Evolutionary conservation across 768 basidiomycete genomes (phyloP).

Genomic region (Crassisporium funariophilum): DNA sequence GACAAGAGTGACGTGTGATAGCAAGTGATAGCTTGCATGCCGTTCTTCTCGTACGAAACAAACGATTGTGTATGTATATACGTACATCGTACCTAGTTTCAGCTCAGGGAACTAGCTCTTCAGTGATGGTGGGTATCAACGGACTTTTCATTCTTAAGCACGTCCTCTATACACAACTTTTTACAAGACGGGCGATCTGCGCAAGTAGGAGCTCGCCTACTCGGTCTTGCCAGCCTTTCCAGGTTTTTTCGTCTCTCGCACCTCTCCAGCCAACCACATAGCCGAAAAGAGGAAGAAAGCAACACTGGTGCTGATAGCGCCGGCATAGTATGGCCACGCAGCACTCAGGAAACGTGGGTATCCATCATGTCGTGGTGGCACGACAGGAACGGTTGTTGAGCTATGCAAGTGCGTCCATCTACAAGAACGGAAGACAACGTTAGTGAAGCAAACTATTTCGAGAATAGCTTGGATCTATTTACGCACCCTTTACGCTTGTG

Average conservation of each 20-base stretch:
- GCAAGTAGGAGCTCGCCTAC: too few species aligned
- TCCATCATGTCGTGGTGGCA: constrained; percentile 92
- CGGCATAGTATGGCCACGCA: constrained; percentile 94
- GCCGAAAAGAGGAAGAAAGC: constrained; percentile 87
- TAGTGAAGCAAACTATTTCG: constrained; percentile 1
- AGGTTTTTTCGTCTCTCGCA: constrained; percentile 53
- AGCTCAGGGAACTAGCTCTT: too few species aligned
- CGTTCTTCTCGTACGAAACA: too few species aligned
- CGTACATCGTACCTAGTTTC: too few species aligned
- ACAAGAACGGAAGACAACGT: constrained; percentile 4
- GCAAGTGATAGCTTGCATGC: too few species aligned
- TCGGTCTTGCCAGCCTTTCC: constrained; percentile 45
- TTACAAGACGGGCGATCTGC: too few species aligned
- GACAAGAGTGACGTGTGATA: too few species aligned
- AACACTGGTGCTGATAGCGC: constrained; percentile 85
- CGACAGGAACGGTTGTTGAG: constrained; percentile 79
- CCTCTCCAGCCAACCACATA: constrained; percentile 86
- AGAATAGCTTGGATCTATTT: constrained; percentile 4
- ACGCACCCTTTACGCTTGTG: constrained; percentile 86
- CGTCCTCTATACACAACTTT: too few species aligned
- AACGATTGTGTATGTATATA: too few species aligned
- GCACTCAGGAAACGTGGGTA: constrained; percentile 95
- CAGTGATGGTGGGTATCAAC: too few species aligned
- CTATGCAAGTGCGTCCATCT: constrained; percentile 79
- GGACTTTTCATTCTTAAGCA: too few species aligned